A percentile compares a stretch with the other conserved stretches of the same genome.
Evolutionary conservation across 129 eudicot species (phyloP).

Genomic region (Arctium lappa): DNA sequence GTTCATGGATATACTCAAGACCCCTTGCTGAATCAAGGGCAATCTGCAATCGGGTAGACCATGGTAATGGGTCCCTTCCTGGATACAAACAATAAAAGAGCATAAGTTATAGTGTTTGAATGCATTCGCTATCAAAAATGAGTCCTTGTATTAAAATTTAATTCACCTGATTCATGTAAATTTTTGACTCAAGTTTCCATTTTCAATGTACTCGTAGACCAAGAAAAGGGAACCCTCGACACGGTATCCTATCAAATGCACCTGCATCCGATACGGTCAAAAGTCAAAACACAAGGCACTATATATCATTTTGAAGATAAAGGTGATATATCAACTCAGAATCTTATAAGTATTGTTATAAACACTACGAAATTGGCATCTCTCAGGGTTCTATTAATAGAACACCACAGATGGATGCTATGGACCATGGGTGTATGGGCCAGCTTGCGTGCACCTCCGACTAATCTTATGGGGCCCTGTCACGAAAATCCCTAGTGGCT

Average conservation of each 20-base stretch:
- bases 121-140: background rate
- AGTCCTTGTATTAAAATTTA: background rate
- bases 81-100: conserved; percentile 9
- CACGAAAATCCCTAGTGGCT: too few relatives aligned
- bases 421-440: too few relatives aligned
- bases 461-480: too few relatives aligned
- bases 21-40: conserved; percentile 98
- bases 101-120: background rate
- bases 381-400: background rate
- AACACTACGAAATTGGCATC: background rate
- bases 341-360: background rate
- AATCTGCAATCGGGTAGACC: conserved; percentile 89
- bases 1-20: conserved; percentile 95
- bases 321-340: background rate
- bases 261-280: conserved; percentile 42
- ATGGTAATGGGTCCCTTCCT: conserved; percentile 71
- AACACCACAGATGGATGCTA: background rate
- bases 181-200: conserved; percentile 91
- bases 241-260: conserved; percentile 95
- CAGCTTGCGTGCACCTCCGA: too few relatives aligned
- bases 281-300: background rate
- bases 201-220: conserved; percentile 83
- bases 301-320: background rate
- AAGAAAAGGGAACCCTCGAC: conserved; percentile 87
- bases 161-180: conserved; percentile 77